Base-by-base conservation (phyloP, 163 green algal species). In the Scenedesmus sp. region DNA sequence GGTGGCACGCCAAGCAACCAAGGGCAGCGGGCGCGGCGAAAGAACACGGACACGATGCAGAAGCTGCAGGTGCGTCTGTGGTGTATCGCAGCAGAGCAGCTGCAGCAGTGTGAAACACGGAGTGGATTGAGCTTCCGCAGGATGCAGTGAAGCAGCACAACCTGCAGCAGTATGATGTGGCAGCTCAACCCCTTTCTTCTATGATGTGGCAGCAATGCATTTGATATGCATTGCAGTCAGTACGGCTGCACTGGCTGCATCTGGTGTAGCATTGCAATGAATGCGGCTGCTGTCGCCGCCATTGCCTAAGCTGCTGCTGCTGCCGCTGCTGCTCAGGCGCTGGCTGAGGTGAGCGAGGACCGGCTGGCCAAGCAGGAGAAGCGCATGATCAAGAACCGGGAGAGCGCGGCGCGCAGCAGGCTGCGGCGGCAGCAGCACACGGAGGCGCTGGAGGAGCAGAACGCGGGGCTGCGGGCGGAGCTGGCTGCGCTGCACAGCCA, bases 321-420 rank as follows among this genome's bases (percentile, higher is more conserved):
- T 82, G 74, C 74, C 12, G n/a, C 74, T 86, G 52, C 52, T 86
- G 52, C 55, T 7, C 57, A 82, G 85, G 85, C 85, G 20, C 85
- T 82, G 67, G 85, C 85, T 8, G 85, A 90, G 26, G 85, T 91
- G 12, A 91, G 73, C 15, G 87, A 91, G 55, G 87, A 91, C 2
- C 87, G 76, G 12, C 76, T 91, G 57, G 74, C 57, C 2, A 91
- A 87, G 76, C 55, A 76, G 74, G 88, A 91, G 88, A 87, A 88
- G 76, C 88, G 88, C 67, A 87, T 87, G 88, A 70, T 91, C 56
- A 91, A 91, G 76, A 91, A 91, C 26, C 20, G 88, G 54, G 88
- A 91, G 56, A 91, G 88, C 23, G 88, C 88, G 57, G 88, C 88
- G 20, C 88, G 88, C 59, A 91, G 88, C 88, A 83, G 88, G 76